A percentile compares a stretch with the other conserved stretches of the same genome.
Conservation (phyloP, 495 filamentous ascomycete species). For the Hypoxylon fuscum region DNA sequence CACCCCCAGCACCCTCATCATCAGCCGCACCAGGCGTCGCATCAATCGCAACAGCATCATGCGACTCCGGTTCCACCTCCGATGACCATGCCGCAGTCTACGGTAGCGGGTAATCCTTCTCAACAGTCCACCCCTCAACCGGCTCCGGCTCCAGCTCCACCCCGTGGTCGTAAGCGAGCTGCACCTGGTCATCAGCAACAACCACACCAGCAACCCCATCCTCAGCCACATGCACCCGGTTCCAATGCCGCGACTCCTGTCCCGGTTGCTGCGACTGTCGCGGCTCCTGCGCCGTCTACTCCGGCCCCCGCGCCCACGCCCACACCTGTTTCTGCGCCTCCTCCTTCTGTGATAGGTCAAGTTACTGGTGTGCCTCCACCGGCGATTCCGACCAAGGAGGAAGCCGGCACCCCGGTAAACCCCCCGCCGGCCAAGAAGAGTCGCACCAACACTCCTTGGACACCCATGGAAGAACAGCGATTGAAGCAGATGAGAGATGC, state of each 20-base stretch:
- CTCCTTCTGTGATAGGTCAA: constrained; percentile 48
- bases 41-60: constrained; percentile 48
- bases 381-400: constrained; percentile 43
- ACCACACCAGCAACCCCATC: constrained; percentile 37
- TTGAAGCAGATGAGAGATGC: constrained; percentile 93
- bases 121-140: constrained; percentile 55
- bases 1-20: constrained; percentile 45
- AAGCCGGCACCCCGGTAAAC: constrained; percentile 44
- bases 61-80: constrained; percentile 51
- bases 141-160: constrained; percentile 43
- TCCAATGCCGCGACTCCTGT: constrained; percentile 34
- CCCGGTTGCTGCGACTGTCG: constrained; percentile 31
- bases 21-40: constrained; percentile 44
- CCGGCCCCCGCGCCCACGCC: constrained; percentile 39
- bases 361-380: constrained; percentile 45
- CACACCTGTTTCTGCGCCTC: constrained; percentile 40
- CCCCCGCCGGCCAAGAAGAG: constrained; percentile 84
- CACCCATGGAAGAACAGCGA: constrained; percentile 89
- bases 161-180: constrained; percentile 38
- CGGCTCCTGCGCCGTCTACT: constrained; percentile 33
- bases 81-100: constrained; percentile 48
- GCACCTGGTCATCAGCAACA: constrained; percentile 41
- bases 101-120: constrained; percentile 39
- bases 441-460: constrained; percentile 97
- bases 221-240: constrained; percentile 38